Base-by-base conservation (phyloP, 257 asterid genomes). In the Scutellaria galericulata region DNA sequence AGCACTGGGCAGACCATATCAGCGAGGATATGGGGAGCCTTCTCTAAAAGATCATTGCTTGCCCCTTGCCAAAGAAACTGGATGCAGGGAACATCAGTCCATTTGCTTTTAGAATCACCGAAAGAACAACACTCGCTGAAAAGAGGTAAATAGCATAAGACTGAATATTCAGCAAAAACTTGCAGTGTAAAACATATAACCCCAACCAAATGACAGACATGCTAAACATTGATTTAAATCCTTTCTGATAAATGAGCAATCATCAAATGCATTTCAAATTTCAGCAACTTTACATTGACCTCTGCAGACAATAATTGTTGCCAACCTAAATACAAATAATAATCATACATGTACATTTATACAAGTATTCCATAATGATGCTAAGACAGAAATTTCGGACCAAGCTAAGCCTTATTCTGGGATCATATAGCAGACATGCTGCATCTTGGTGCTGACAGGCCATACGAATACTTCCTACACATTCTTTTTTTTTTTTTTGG, bases 121-220 rank as follows among this genome's bases (percentile, higher is more conserved):
- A 89, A 89, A 42, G 89, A 79, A 80, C 99, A 95, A 63, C 83
- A 76, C 40, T 85, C 91, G 82, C 99, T 95, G 96, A 81, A 85
- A 80, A 67, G 47, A 78, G 71, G 39, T 45, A 66, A 58, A 64
- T 46, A 22, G 37, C 31, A 40, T 4, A 9, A 68, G 24, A 59
- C 13, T 54, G 7, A 52, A 64, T 12, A 7, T 54, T 68, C 61
- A 72, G 57, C 62, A 68, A 65, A 47, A 9, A 52, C 35, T 55
- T 53, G 73, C 54, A 41, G 9, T 52, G 5, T 70, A 20, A 41
- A 41, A 45, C 51, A 52, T 56, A 48, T 22, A 18, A 27, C 40
- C 54, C 24, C 50, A 13, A 51, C 11, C 50, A 51, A 72, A 53
- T 14, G 18, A 8, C 11, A 53, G 37, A n/a, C 64, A 5, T 42